Evolutionary conservation across 108 stramenopile genomes (phyloP), one percentile per base, ranked within the genome.

Genomic region (Cyclotella cryptica): DNA sequence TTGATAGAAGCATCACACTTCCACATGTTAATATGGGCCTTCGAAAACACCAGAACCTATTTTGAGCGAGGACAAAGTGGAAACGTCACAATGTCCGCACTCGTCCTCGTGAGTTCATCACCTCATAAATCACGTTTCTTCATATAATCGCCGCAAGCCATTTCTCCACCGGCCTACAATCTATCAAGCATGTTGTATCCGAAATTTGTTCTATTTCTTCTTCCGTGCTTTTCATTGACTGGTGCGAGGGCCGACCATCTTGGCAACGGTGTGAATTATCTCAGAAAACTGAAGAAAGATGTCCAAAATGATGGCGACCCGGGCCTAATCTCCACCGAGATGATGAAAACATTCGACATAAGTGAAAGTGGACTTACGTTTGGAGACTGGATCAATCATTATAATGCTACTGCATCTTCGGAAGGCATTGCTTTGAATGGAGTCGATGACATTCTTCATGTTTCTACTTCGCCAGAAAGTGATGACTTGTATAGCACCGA

Each of bases 251-350:
- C 54, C 26, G 52, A 40, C 55, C 12, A 5, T 19, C 10, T 24
- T 14, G 49, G 6, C 46, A 12, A 29, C 47, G 28, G 30, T 49
- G 30, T 22, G 27, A 68, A 58, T 47, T 49, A 59, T 43, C 22
- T 68, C 10, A 66, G 75, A 35, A 58, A 49, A 51, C 0, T 45
- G 58, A 76, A 68, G 66, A 71, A 42, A 43, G 69, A 71, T 14
- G 24, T 43, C 21, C 24, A 63, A 45, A 15, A 35, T 21, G 22
- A 54, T 30, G 52, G 57, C 14, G 74, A 57, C 47, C 42, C 44
- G 27, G 57, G 30, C 13, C 21, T 49, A 24, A 51, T 61, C 60
- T 73, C 61, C n/a, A 73, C 61, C 30, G 45, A n/a, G 0, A 13
- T 73, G 61, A 22, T 60, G 57, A 43, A 45, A 22, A 3, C 64